Evolutionary conservation across 2,329 filamentous ascomycete genomes (phyloP), one percentile per base, ranked within the genome.

Genomic region (Monosporascus sp.): DNA sequence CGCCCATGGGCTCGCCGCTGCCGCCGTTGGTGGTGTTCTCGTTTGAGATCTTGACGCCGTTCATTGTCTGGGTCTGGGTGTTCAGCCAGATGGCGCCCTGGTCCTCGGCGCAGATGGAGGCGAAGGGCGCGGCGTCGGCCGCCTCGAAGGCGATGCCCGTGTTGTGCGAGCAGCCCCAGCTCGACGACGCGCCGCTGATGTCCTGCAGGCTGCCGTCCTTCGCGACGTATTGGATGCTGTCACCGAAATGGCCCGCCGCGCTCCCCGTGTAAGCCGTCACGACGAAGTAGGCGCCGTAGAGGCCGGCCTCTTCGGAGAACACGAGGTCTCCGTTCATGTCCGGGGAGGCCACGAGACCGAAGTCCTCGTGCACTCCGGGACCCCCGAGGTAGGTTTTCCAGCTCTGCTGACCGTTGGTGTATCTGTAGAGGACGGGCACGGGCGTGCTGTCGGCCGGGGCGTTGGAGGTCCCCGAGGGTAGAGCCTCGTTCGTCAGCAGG

Each of bases 51-150:
- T 85, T 85, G 59, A 80, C 72, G 31, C 80, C 80, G 43, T 55
- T 61, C 82, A 85, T 85, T 25, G 76, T 75, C 60, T 80, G 78
- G 2, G 74, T 77, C 52, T 79, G 74, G 22, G 81, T 84, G 71
- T 85, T 85, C 48, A 85, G 71, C 82, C 82, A 85, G 67, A 85
- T 82, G 43, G 75, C 78, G 22, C 82, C 82, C 63, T 85, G 81
- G 57, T 85, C 82, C 59, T 84, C 81, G 18, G 82, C 77, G 59
- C 81, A 84, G 54, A 84, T 70, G 50, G 74, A 79, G 22, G 81
- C 79, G 55, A 81, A 85, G 4, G 82, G 82, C 18, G 77, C 70
- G 15, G 72, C 75, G 48, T 83, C 80, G 20, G 82, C 80, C 18
- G 76, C 80, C 63, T 84, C 82, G 51, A 85, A 77, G 6, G 80